These are phyloP conservation scores for Trypanosoma grayi DNA, from an alignment of 208 protist species.

Conservation along the genomic window DNA sequence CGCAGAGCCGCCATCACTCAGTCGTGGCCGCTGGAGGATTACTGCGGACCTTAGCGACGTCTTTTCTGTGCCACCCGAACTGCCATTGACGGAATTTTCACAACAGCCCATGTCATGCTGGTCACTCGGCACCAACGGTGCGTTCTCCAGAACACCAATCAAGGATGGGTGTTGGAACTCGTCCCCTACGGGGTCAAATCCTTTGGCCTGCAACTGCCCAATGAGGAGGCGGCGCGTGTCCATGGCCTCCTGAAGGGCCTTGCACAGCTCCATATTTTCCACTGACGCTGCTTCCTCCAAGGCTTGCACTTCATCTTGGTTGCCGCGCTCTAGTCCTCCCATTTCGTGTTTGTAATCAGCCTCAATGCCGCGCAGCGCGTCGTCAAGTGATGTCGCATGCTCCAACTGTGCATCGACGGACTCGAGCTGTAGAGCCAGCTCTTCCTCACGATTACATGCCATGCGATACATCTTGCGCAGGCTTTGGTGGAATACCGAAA, in stretches of 20 bases:
- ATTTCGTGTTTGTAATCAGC: not conserved
- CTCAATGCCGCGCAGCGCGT: not conserved
- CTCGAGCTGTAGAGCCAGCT: constrained; percentile 13
- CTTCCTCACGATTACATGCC: constrained; percentile 16
- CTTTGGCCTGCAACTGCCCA: not conserved
- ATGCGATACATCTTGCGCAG: constrained; percentile 23
- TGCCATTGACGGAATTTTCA: not conserved
- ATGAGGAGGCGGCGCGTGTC: not conserved
- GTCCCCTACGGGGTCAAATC: not conserved
- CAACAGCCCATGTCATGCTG: too few species aligned
- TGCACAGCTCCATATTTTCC: constrained; percentile 5
- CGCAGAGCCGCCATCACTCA: not conserved
- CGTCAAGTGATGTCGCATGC: not conserved
- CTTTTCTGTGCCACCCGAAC: not conserved
- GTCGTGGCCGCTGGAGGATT: not conserved
- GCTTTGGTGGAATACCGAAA: constrained; percentile 19
- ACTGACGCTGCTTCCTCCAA: not conserved
- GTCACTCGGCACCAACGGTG: not conserved
- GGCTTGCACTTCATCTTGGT: not conserved
- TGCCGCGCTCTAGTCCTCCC: not conserved
- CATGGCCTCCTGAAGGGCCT: not conserved
- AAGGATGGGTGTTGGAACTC: not conserved
- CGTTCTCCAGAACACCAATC: not conserved
- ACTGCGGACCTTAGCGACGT: not conserved
- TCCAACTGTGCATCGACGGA: not conserved